These are phyloP conservation scores for Friedmanniomyces endolithicus DNA, from an alignment of 495 filamentous ascomycete species.

Conservation along the genomic window DNA sequence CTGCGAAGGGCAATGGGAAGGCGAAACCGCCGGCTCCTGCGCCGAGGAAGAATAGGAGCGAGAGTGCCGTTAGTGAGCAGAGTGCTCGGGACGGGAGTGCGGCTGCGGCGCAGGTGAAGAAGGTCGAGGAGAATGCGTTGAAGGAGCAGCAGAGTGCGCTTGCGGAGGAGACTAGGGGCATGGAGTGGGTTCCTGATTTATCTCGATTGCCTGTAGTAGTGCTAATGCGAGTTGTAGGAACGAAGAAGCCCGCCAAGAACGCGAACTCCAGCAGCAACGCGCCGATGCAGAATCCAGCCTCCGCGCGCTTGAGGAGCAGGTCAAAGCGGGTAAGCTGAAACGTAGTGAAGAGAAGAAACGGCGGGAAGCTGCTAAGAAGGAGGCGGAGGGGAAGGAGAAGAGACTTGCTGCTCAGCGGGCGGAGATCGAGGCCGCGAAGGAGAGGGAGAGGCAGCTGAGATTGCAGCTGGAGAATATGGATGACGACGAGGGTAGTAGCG, in stretches of 20 bases:
- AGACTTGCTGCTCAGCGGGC: slow-evolving; percentile 73
- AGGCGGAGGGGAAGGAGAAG: slow-evolving; percentile 80
- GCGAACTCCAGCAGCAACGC: slow-evolving; percentile 65
- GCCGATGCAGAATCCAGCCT: slow-evolving; percentile 72
- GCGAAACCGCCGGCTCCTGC: slow-evolving; percentile 74
- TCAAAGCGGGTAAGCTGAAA: slow-evolving; percentile 88
- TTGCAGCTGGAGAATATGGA: slow-evolving; percentile 74
- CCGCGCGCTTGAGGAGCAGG: slow-evolving; percentile 82
- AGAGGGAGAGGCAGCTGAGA: slow-evolving; percentile 78
- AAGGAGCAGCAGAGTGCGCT: slow-evolving; percentile 68
- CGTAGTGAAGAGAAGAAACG: slow-evolving; percentile 88
- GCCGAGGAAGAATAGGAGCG: slow-evolving; percentile 57
- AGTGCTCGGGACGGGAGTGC: slow-evolving; percentile 29
- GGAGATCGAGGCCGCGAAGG: slow-evolving; percentile 81
- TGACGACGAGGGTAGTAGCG: slow-evolving; percentile 72
- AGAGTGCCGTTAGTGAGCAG: slow-evolving; percentile 36
- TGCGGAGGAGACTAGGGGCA: slow-evolving; percentile 54
- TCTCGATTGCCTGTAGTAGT: no score
- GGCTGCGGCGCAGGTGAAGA: slow-evolving; percentile 39
- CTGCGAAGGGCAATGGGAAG: slow-evolving; percentile 31
- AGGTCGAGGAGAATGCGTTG: slow-evolving; percentile 23
- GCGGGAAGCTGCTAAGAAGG: slow-evolving; percentile 74
- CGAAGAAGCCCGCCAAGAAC: slow-evolving; percentile 62
- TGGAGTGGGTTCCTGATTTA: slow-evolving; percentile 62
- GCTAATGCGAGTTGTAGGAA: slow-evolving; percentile 42